Base-by-base conservation (phyloP, 768 basidiomycete genomes). In the Nidula microcarpa region DNA sequence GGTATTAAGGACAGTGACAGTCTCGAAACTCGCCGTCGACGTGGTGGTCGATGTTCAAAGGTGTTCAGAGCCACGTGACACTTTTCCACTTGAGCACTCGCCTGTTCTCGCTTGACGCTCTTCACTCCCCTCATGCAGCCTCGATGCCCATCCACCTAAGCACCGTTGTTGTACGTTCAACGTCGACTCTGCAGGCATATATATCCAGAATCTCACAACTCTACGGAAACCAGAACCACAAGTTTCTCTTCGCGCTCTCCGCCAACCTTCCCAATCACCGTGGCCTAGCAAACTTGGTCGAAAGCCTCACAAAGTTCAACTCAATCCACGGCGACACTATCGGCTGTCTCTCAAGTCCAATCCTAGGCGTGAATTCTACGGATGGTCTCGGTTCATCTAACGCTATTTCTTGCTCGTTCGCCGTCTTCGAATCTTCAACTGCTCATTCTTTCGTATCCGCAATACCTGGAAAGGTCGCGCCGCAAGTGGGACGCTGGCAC, bases 401-500 rank as follows among this genome's bases (percentile, higher is more conserved):
- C 30, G 53, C 66, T 17, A 64, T 82, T 33, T 69, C 78, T 1
- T 88, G 86, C 59, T 82, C 85, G 18, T 61, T 89, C 6, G 85
- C 82, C 0, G 61, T 79, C 4, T 80, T 87, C 49, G 74, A 82
- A 49, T 58, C 72, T 1, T 54, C 65, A 0, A 49, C 62, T 6
- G 77, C 77, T 9, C 68, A 73, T 1, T 67, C 78, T 1, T 90
- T 90, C 60, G 75, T 77, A n/a, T 89, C 87, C 7, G 75, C 74
- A 1, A 78, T 90, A 50, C 77, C 79, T 1, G 88, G 89, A 9
- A 71, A 71, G 46, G 65, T 70, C n/a, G 70, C 79, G 13, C 65
- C 77, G 2, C 85, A 87, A 60, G 87, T 91, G 10, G 89, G 89
- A 32, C 74, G 87, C 45, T 85, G 85, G 86, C 85, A 87, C 62